Evolutionary conservation across 176 grass and related monocot genomes (phyloP), one percentile per base, ranked within the genome.

Genomic region (Bolboschoenus planiculmis): DNA sequence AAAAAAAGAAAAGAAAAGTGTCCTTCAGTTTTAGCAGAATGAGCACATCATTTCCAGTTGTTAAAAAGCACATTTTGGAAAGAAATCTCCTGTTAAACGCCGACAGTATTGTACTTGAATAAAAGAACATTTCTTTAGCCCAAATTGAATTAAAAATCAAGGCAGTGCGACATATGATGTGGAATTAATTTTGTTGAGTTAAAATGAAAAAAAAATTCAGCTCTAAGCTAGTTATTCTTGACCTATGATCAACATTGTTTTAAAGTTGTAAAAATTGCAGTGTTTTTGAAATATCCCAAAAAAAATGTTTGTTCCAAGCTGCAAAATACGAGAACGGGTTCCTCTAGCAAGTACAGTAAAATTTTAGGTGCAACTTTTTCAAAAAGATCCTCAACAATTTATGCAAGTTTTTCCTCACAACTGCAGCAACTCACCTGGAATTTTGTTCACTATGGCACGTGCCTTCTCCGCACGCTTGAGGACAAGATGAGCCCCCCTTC

Each of bases 401-500:
- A 15, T 44, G 36, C 8, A 81, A 40, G 14, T 63, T 61, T 58
- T 80, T 26, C 5, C 4, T 0, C 0, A 59, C 7, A 36, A 36
- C 18, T 40, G 36, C 42, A 42, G 31, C 36, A 26, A 57, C 30
- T 54, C 16, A 98, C 96, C 96, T 81, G 92, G 92, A 87, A 95
- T 91, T 84, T 98, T 98, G 86, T 90, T 98, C 27, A 91, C 89
- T 60, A 95, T 72, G 81, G 83, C 82, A 44, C 96, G 92, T 37
- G 96, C 92, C 46, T 95, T 95, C 76, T 98, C 95, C 7, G 95
- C 95, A 81, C 89, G 91, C 82, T 95, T 98, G 35, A 98, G 92
- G 10, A 84, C 88, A 40, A 98, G 87, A 88, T 95, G 95, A 71
- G 92, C 89, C 5, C 95, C 95, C 59, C 86, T 91, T 87, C 90